phyloP scores from a whole-genome alignment of 495 filamentous ascomycete genomes.

The Rhypophila decipiens region DNA sequence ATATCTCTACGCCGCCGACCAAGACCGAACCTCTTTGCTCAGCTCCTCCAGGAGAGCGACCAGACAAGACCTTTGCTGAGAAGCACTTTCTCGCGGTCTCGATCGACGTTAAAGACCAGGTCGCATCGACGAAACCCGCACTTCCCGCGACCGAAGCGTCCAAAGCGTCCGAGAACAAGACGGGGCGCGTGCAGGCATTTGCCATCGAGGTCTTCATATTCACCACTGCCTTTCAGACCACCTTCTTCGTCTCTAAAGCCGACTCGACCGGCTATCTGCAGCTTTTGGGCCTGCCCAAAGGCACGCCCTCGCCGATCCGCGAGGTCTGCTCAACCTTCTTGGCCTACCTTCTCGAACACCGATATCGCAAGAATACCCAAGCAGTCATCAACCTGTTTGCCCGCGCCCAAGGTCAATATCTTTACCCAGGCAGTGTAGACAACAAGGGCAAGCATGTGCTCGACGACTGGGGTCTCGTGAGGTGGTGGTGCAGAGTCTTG shows the following conservation, averaged over 20 bases:
- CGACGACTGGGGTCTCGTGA: constrained; percentile 79
- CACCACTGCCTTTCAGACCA: constrained; percentile 70
- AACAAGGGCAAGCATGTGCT: constrained; percentile 87
- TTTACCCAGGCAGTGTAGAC: constrained; percentile 86
- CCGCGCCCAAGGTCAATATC: constrained; percentile 84
- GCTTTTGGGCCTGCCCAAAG: constrained; percentile 51
- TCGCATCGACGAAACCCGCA: constrained; percentile 13
- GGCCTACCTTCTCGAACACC: constrained; percentile 59
- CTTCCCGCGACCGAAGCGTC: constrained; percentile 22
- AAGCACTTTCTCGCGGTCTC: constrained; percentile 79
- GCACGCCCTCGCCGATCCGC: constrained; percentile 65
- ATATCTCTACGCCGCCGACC: constrained; percentile 80
- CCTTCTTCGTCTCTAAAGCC: constrained; percentile 92
- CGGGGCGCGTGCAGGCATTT: constrained; percentile 35
- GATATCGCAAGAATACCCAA: constrained; percentile 59
- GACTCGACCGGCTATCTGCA: constrained; percentile 89
- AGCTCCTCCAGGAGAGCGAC: constrained; percentile 61
- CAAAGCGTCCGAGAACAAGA: constrained; percentile 9
- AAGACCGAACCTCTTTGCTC: constrained; percentile 67
- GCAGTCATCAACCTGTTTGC: constrained; percentile 89
- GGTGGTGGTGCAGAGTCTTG: constrained; percentile 89
- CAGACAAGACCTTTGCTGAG: constrained; percentile 76
- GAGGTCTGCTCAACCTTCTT: constrained; percentile 70
- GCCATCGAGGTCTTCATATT: constrained; percentile 59
- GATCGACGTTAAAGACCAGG: constrained; percentile 31